phyloP scores from a whole-genome alignment of 257 asterid species.

The Paulownia fortunei region DNA sequence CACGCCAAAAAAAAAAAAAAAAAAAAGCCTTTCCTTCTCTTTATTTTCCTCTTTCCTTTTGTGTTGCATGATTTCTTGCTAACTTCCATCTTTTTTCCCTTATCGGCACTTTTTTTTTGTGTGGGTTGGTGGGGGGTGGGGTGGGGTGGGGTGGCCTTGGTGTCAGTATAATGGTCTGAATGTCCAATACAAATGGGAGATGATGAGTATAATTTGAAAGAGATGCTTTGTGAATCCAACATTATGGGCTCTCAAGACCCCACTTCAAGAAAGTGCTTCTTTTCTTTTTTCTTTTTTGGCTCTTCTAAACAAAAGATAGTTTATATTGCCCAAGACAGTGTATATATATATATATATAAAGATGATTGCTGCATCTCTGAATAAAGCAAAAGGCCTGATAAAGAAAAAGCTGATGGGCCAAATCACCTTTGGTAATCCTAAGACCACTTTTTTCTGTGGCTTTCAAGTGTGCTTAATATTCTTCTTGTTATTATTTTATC shows the following conservation, averaged over 20 bases:
- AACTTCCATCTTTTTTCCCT: no score
- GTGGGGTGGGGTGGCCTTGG: no score
- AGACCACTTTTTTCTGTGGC: conserved; percentile 10
- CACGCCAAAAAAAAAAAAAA: no score
- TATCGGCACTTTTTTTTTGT: no score
- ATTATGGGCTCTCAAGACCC: conserved; percentile 18
- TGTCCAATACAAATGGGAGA: no score
- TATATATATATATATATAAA: not conserved
- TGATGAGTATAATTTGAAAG: not conserved
- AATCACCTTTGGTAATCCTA: conserved; percentile 14
- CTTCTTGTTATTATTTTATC: conserved; percentile 30
- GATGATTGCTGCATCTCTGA: conserved; percentile 20
- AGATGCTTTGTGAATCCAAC: not conserved
- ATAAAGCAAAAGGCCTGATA: not conserved
- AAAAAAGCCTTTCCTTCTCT: no score
- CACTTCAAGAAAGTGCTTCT: conserved; percentile 26
- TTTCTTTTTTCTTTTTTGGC: not conserved
- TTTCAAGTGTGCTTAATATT: conserved; percentile 16
- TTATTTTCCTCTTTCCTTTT: no score
- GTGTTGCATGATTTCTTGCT: no score
- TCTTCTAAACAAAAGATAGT: not conserved
- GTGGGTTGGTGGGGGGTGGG: no score
- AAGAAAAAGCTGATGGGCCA: conserved; percentile 9
- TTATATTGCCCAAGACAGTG: not conserved
- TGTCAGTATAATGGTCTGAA: no score